Conservation (phyloP, 495 filamentous ascomycete genomes). For the Friedmanniomyces endolithicus region DNA sequence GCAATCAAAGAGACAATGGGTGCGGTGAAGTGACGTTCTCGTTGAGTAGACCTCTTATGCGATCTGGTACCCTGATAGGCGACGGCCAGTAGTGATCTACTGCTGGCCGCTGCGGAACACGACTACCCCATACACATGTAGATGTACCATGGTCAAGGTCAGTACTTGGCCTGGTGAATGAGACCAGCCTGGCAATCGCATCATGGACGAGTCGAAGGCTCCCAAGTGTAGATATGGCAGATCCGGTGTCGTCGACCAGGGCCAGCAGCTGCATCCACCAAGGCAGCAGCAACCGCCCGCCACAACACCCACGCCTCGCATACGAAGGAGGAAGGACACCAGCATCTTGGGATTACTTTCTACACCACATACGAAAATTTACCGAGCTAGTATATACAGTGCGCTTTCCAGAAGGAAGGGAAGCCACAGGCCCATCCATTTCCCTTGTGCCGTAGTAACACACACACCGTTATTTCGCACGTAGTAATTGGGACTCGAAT, state of each 20-base stretch:
- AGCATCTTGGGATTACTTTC: neutral
- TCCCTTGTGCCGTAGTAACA: conserved; percentile 1
- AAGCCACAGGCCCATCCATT: neutral
- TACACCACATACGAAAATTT: conserved; percentile 1
- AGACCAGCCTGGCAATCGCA: no score
- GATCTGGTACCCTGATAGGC: neutral
- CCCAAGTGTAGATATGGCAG: no score
- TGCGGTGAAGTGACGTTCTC: no score
- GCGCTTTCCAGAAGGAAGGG: conserved; percentile 1
- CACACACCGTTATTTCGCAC: neutral
- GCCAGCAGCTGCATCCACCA: no score
- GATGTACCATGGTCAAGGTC: no score
- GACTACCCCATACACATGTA: no score
- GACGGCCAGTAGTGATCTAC: neutral
- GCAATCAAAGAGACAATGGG: neutral
- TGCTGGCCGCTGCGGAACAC: neutral
- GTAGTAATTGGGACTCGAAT: neutral
- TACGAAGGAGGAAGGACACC: neutral
- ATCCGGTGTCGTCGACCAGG: no score
- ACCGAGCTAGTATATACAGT: conserved; percentile 1
- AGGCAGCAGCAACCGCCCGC: no score
- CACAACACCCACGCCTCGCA: no score
- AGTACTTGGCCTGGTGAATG: no score
- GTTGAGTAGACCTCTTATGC: no score
- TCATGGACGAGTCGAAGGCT: no score